phyloP scores from a whole-genome alignment of 2,329 filamentous ascomycete species.

The Daldinia sp. region DNA sequence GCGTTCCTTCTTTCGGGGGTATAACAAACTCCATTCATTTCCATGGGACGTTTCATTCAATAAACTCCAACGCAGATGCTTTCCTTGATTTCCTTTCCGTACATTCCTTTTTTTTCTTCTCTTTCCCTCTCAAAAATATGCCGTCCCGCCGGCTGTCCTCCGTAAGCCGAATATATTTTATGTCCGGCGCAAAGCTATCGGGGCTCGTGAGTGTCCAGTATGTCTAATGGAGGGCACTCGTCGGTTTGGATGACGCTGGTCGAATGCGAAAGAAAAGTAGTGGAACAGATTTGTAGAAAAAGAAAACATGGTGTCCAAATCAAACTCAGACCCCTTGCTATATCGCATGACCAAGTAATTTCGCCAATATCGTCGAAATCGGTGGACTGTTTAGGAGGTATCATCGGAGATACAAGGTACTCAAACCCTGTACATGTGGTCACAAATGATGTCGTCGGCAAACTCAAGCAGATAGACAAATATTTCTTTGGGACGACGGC shows the following conservation, averaged over 20 bases:
- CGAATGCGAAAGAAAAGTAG: slow-evolving; percentile 21
- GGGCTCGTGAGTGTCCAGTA: slow-evolving; percentile 39
- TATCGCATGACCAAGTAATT: not conserved
- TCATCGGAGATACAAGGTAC: slow-evolving; percentile 6
- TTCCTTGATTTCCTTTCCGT: slow-evolving; percentile 32
- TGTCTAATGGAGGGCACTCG: slow-evolving; percentile 29
- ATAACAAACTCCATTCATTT: slow-evolving; percentile 43
- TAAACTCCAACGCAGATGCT: slow-evolving; percentile 40
- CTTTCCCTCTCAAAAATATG: slow-evolving; percentile 26
- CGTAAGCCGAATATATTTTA: slow-evolving; percentile 22
- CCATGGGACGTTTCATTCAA: slow-evolving; percentile 31
- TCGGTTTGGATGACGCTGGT: slow-evolving; percentile 3
- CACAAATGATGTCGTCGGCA: slow-evolving; percentile 9
- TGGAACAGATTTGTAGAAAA: slow-evolving; percentile 18
- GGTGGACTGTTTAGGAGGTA: not conserved
- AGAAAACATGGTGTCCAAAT: slow-evolving; percentile 6
- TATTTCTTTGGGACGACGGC: slow-evolving; percentile 19
- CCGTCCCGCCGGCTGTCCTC: slow-evolving; percentile 19
- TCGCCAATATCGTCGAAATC: not conserved
- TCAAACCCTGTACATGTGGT: not conserved
- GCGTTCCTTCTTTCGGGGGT: slow-evolving; percentile 32
- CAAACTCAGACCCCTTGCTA: not conserved
- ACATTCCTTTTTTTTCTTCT: slow-evolving; percentile 16
- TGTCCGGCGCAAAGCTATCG: slow-evolving; percentile 29
- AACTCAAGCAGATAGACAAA: slow-evolving; percentile 5